These are phyloP conservation scores for Debaryomycetaceae sp. DNA, from an alignment of 1,139 yeast species.

Conservation along the genomic window DNA sequence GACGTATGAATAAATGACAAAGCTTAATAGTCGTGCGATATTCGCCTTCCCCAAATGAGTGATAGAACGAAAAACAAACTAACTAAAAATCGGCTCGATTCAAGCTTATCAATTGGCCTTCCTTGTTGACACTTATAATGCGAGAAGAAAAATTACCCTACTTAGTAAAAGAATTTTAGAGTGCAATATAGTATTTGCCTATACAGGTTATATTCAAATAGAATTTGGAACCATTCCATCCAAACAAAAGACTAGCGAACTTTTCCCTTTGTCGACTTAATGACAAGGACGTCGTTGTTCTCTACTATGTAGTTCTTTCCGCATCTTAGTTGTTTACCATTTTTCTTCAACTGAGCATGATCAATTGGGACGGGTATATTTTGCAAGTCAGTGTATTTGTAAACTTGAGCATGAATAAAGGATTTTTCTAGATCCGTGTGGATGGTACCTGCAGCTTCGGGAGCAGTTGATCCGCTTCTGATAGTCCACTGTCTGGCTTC, in stretches of 20 bases:
- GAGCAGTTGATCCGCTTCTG: constrained; percentile 73
- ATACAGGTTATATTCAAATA: too few species aligned
- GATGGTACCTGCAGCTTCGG: constrained; percentile 91
- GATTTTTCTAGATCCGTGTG: constrained; percentile 86
- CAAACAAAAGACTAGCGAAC: constrained; percentile 6
- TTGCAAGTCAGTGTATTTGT: constrained; percentile 70
- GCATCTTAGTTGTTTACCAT: constrained; percentile 52
- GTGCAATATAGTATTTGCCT: not conserved
- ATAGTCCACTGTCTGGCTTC: constrained; percentile 95
- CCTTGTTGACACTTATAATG: not conserved
- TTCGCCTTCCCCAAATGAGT: not conserved
- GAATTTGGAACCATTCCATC: too few species aligned
- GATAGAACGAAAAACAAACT: not conserved
- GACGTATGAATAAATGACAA: not conserved
- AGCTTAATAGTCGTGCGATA: not conserved
- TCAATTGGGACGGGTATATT: constrained; percentile 36
- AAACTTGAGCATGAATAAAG: constrained; percentile 82
- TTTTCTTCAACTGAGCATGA: constrained; percentile 41
- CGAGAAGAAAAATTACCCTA: not conserved
- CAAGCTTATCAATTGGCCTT: not conserved
- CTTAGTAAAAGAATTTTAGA: not conserved
- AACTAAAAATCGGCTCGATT: too few species aligned
- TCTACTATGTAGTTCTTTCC: constrained; percentile 74
- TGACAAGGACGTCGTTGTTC: constrained; percentile 73
- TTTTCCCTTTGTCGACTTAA: constrained; percentile 52